phyloP scores from a whole-genome alignment of 352 stramenopile genomes.

The Aphanomyces euteiches region DNA sequence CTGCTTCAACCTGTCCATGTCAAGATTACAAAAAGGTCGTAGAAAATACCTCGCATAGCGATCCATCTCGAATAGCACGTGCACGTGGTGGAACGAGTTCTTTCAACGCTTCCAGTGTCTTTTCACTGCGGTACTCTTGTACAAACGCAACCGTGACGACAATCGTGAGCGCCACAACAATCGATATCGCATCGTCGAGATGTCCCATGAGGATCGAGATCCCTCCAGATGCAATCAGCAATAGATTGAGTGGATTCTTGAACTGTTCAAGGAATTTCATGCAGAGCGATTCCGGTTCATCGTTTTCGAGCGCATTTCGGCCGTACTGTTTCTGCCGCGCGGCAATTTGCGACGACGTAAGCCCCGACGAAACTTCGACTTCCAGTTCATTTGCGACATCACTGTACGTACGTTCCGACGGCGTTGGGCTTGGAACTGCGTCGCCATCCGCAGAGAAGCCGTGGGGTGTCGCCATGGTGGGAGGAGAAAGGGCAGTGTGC shows the following conservation, averaged over 20 bases:
- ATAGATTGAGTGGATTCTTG: conserved; percentile 96
- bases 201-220: conserved; percentile 92
- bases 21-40: background rate
- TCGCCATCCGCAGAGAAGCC: background rate
- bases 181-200: conserved; percentile 94
- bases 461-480: background rate
- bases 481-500: background rate
- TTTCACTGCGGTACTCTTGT: conserved; percentile 82
- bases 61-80: conserved; percentile 56
- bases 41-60: conserved; percentile 39
- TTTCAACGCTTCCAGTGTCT: conserved; percentile 81
- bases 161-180: conserved; percentile 93
- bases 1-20: conserved; percentile 45
- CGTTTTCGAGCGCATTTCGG: conserved; percentile 61
- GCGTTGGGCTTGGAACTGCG: background rate
- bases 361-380: conserved; percentile 61
- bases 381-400: conserved; percentile 60
- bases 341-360: conserved; percentile 50
- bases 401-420: conserved; percentile 47
- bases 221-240: conserved; percentile 90
- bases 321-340: conserved; percentile 68
- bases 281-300: conserved; percentile 83
- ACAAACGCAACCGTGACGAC: conserved; percentile 96
- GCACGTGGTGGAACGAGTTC: conserved; percentile 73
- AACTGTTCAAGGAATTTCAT: conserved; percentile 92